These are phyloP conservation scores for Gaeumannomyces sp. DNA, from an alignment of 2,329 filamentous ascomycete genomes.

Conservation along the genomic window DNA sequence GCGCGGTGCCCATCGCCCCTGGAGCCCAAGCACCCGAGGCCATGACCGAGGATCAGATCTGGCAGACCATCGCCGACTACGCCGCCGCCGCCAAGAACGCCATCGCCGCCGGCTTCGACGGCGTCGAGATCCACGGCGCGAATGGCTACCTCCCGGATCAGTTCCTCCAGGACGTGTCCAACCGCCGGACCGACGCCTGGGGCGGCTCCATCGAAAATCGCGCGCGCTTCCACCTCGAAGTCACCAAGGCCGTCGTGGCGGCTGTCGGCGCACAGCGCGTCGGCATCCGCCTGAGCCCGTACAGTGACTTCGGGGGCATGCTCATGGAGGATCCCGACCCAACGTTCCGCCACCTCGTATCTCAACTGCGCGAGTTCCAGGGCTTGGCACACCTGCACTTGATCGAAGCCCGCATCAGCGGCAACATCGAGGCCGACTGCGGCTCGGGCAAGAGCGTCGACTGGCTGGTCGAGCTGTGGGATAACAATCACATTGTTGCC, in stretches of 20 bases:
- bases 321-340: constrained; percentile 48
- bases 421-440: constrained; percentile 19
- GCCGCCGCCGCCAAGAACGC: constrained; percentile 36
- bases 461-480: constrained; percentile 30
- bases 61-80: constrained; percentile 25
- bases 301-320: constrained; percentile 51
- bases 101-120: constrained; percentile 42
- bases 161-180: constrained; percentile 48
- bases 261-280: constrained; percentile 44
- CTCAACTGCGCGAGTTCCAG: constrained; percentile 39
- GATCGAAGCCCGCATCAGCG: constrained; percentile 41
- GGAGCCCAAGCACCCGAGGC: constrained; percentile 25
- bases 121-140: constrained; percentile 34
- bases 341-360: constrained; percentile 49
- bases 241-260: constrained; percentile 40
- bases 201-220: constrained; percentile 51
- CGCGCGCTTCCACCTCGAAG: constrained; percentile 44
- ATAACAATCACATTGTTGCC: constrained; percentile 21
- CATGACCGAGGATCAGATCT: constrained; percentile 36
- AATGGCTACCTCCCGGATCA: constrained; percentile 43
- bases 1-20: constrained; percentile 38
- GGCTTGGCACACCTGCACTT: constrained; percentile 46
- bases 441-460: constrained; percentile 15
- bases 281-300: constrained; percentile 51
- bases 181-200: constrained; percentile 48